Percentiles rank a stretch among this genome's conserved stretches.
Conservation (phyloP, 768 basidiomycete genomes). For the Amanita subjunquillea region DNA sequence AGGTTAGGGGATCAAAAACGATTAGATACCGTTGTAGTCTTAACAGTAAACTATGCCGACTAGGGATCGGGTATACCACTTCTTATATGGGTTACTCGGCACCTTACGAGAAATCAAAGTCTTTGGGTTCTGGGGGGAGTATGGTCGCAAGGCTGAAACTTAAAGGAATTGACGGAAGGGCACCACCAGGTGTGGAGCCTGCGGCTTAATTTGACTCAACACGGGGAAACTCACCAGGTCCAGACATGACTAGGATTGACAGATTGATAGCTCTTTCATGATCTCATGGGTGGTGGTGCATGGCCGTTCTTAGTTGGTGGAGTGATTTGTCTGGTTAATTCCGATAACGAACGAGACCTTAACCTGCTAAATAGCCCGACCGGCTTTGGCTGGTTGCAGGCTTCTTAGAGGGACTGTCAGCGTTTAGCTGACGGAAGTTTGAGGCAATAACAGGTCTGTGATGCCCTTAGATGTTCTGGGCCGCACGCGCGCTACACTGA, state of each 20-base stretch:
- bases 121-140: constrained; percentile 64
- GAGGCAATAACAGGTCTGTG: constrained; percentile 90
- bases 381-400: constrained; percentile 62
- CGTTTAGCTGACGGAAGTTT: constrained; percentile 77
- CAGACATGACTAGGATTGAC: constrained; percentile 69
- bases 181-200: constrained; percentile 71
- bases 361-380: constrained; percentile 81
- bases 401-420: constrained; percentile 85
- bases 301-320: constrained; percentile 86
- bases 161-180: constrained; percentile 81
- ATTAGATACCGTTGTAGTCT: constrained; percentile 60
- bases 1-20: constrained; percentile 80
- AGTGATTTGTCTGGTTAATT: constrained; percentile 86
- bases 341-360: constrained; percentile 84
- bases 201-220: constrained; percentile 82
- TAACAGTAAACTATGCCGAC: constrained; percentile 80
- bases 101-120: constrained; percentile 85
- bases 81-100: constrained; percentile 62
- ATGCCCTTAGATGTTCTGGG: constrained; percentile 88
- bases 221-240: constrained; percentile 76
- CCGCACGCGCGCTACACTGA: constrained; percentile 84
- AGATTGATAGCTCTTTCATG: constrained; percentile 81
- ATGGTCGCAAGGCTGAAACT: constrained; percentile 55
- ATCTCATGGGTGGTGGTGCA: constrained; percentile 84
- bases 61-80: constrained; percentile 62